Evolutionary conservation across 768 basidiomycete species (phyloP), one percentile per base, ranked within the genome.

Genomic region (Leccinum longicurvipes): DNA sequence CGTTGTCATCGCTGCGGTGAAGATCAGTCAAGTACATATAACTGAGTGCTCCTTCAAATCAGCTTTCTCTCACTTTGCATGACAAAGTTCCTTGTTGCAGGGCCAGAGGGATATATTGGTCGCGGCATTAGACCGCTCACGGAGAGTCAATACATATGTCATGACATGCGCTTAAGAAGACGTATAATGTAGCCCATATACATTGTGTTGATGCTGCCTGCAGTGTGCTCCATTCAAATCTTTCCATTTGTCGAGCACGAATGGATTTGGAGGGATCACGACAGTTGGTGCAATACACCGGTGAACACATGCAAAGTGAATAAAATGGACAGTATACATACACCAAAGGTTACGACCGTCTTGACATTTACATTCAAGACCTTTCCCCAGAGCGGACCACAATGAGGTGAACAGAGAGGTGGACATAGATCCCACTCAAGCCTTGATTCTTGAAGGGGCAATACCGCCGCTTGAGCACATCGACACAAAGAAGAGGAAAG

Each of bases 341-440:
- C 81, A 19, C 80, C 79, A 54, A 83, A 82, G 1, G 80, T 73
- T 1, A 83, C 81, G 36, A 83, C 75, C 6, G 77, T 83, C 56
- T 75, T 76, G 56, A 76, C 79, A 44, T 81, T 83, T 15, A 80
- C 72, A 55, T 82, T 77, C 2, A 77, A 69, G 4, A 73, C 67
- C 4, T 60, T 71, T 2, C 78, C 79, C 50, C 58, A 60, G 1
- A 81, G 62, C 3, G 66, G 58, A 4, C 78, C 80, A 25, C 82
- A 83, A 1, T 59, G 59, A 7, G 80, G 19, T 65, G 63, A 3
- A 83, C 72, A 17, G 78, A 80, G 19, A 83, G 78, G 47, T 75
- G 75, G 14, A 81, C 64, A 6, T 48, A 44, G 0, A 55, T 45
- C 19, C 57, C 58, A 19, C 62, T 44, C 14, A 54, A 36, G 19